phyloP scores from a whole-genome alignment of 495 filamentous ascomycete species.

The Umbilicaria muhlenbergii region DNA sequence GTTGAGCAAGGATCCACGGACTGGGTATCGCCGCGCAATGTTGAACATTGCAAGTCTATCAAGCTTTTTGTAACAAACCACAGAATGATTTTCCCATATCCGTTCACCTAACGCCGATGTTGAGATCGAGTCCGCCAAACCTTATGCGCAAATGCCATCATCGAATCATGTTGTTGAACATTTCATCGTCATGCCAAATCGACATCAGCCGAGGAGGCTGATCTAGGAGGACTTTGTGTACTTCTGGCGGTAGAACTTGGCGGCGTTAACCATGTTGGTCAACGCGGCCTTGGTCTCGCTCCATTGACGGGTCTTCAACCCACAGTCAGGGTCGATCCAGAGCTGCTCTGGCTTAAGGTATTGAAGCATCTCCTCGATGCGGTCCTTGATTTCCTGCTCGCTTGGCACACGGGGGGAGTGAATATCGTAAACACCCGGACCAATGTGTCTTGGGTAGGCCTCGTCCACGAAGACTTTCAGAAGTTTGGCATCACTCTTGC shows the following conservation, averaged over 20 bases:
- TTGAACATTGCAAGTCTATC: slow-evolving; percentile 7
- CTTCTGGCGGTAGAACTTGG: slow-evolving; percentile 90
- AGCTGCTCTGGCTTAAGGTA: slow-evolving; percentile 91
- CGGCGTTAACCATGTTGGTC: slow-evolving; percentile 85
- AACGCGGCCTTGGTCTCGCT: slow-evolving; percentile 87
- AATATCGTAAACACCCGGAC: slow-evolving; percentile 98
- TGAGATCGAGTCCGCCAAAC: slow-evolving; percentile 33
- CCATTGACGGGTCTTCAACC: slow-evolving; percentile 96
- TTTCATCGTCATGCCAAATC: slow-evolving; percentile 23
- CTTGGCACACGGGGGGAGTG: slow-evolving; percentile 92
- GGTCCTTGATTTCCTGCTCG: slow-evolving; percentile 93
- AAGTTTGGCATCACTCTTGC: slow-evolving; percentile 98
- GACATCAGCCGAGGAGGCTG: slow-evolving; percentile 8
- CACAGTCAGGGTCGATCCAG: slow-evolving; percentile 98
- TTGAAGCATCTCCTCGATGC: slow-evolving; percentile 91
- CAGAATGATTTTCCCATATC: neutral
- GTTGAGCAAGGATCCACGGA: slow-evolving; percentile 6
- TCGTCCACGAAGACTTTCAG: slow-evolving; percentile 96
- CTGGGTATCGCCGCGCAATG: slow-evolving; percentile 5
- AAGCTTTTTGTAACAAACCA: slow-evolving; percentile 2
- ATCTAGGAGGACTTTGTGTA: slow-evolving; percentile 40
- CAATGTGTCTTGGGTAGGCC: slow-evolving; percentile 92
- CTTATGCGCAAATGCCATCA: slow-evolving; percentile 8
- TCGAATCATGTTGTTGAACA: slow-evolving; percentile 29
- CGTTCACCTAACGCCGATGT: slow-evolving; percentile 31